Conservation (phyloP, 352 stramenopile genomes). For the Phytophthora ohioensis region DNA sequence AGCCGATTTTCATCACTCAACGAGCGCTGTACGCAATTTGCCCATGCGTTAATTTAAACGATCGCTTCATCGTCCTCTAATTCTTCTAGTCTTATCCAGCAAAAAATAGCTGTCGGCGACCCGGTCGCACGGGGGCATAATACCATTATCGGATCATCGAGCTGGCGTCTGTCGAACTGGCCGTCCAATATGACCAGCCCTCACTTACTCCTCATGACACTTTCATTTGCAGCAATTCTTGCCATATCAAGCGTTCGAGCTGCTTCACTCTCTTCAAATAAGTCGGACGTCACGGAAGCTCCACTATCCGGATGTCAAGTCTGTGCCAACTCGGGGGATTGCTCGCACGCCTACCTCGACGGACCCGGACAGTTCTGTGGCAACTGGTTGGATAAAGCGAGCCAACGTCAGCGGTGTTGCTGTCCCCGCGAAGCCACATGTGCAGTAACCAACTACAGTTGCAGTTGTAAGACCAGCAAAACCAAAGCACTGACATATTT, state of each 20-base stretch:
- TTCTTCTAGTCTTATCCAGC: conserved; percentile 7
- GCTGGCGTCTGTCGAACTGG: neutral
- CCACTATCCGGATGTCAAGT: conserved; percentile 40
- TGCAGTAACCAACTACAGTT: conserved; percentile 39
- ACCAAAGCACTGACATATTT: conserved; percentile 17
- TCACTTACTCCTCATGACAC: neutral
- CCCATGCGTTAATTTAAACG: too few relatives aligned
- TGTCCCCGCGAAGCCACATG: conserved; percentile 39
- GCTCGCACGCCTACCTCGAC: conserved; percentile 40
- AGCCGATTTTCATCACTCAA: too few relatives aligned
- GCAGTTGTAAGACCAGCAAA: conserved; percentile 35
- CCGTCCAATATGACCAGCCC: neutral
- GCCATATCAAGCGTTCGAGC: conserved; percentile 13
- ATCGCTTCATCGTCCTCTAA: neutral
- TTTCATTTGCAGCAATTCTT: conserved; percentile 23
- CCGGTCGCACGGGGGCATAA: too few relatives aligned
- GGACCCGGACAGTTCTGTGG: conserved; percentile 40
- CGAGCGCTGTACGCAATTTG: too few relatives aligned
- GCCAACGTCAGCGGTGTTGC: conserved; percentile 41
- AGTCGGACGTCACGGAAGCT: conserved; percentile 22
- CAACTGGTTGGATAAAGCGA: conserved; percentile 40
- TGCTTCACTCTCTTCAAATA: conserved; percentile 8
- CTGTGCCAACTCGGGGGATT: conserved; percentile 30
- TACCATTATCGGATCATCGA: neutral
- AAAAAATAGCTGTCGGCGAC: conserved; percentile 8